Conservation (phyloP, 345 rosid species). For the Eucalyptus erythrocorys region DNA sequence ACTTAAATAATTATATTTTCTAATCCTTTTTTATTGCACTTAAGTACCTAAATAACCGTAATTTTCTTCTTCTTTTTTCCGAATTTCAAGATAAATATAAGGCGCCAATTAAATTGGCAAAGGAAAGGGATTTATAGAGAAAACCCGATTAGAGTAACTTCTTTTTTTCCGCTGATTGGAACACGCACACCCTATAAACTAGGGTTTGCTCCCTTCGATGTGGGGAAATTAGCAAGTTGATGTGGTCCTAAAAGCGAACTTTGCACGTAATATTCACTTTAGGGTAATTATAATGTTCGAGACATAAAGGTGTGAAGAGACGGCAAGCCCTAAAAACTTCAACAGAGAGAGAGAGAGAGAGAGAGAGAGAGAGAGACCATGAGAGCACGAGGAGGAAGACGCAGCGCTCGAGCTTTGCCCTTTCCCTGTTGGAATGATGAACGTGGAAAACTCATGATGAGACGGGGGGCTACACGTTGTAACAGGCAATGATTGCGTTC, state of each 20-base stretch:
- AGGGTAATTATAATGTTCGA: neutral
- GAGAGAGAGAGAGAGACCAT: neutral
- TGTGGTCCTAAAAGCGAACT: neutral
- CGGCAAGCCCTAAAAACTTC: neutral
- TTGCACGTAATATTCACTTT: neutral
- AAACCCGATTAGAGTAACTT: neutral
- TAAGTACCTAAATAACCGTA: neutral
- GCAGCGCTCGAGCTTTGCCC: neutral
- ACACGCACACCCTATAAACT: neutral
- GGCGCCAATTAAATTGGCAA: neutral
- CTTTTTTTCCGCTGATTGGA: neutral
- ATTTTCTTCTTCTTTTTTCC: neutral
- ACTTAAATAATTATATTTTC: neutral
- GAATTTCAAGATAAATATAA: neutral
- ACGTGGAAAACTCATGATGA: neutral
- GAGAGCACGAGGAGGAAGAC: neutral
- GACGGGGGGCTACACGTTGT: neutral
- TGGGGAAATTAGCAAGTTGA: neutral
- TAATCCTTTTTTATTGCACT: neutral
- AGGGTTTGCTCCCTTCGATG: neutral
- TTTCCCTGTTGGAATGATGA: neutral
- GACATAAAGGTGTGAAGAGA: neutral
- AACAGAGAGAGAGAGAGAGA: neutral
- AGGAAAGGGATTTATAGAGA: neutral
- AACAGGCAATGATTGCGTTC: neutral